Base-by-base conservation (phyloP, 1,284 basidiomycete genomes). In the Ceratobasidium sp. region DNA sequence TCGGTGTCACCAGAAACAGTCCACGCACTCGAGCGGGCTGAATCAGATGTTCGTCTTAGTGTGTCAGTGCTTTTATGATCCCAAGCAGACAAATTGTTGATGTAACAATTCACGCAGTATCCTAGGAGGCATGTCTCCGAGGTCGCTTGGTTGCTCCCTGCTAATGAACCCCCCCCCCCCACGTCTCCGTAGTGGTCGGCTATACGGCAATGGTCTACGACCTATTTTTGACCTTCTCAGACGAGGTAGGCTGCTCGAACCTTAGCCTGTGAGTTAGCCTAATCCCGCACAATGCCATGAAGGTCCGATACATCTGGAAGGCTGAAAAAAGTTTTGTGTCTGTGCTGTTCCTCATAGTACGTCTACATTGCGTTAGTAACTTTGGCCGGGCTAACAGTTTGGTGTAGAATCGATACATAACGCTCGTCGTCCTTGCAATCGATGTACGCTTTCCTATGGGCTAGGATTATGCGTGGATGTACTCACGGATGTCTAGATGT, bases 281-380 rank as follows among this genome's bases (percentile, higher is more conserved):
- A 12, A 67, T 65, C 21, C 9, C 26, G 48, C 26, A 12, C 9
- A 4, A 45, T 50, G 16, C 16, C 10, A 26, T n/a, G 6, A 32
- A 74, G 73, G 50, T 74, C 32, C 46, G 71, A 46, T 70, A 62
- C 43, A 59, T 74, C 34, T 74, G 73, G 73, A 50, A 55, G 50
- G 60, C 69, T 34, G 57, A 60, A 12, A 55, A 62, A 16, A 55
- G 50, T 18, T 34, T 48, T 32, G 69, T 74, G 14, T 50, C 59
- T n/a, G 36, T 52, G 30, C 48, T 74, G 32, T 74, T 74, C 69
- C 48, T 74, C 1, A 23, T 65, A 45, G 62, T 74, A 6, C 71
- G 60, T 45, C 30, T 45, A 6, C 36, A 6, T 39, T 14, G 14
- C 36, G 36, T 6, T 39, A 39, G 36, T 14, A 39, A 6, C 36